Evolutionary conservation across 495 filamentous ascomycete species (phyloP), one percentile per base, ranked within the genome.

Genomic region (Hypoxylon intermedium): DNA sequence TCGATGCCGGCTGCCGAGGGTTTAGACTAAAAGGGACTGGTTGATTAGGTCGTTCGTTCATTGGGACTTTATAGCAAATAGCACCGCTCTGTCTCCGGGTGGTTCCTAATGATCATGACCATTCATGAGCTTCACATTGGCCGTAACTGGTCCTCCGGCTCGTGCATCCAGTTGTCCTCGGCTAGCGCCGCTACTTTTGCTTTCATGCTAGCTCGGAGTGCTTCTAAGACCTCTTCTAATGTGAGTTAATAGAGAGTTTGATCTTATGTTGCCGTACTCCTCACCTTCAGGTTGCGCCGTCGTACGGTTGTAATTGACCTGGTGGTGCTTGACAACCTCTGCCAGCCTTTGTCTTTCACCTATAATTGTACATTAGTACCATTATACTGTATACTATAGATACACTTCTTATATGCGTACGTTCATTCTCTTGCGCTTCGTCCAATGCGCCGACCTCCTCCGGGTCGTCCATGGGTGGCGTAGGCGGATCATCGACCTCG

Each of bases 111-210:
- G 40, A 53, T 38, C 34, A 49, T 7, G 23, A 47, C 19, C 33
- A 12, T 52, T 44, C 31, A 47, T 16, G 47, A 37, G 28, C 53
- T 57, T 72, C 31, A 69, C 47, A 66, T 68, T 44, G 46, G 38
- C 33, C 69, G 72, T n/a, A 69, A 74, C 15, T 79, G 74, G 24
- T 83, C 79, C 63, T 93, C 91, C 1, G 82, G 81, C 72, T 95
- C 91, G 71, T 85, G 95, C 83, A 96, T 93, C 92, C 92, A 97
- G 61, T 88, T 90, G 58, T 97, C 92, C 37, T 94, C 89, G 18
- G 89, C 81, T 53, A 96, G 68, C 3, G 87, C 83, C 3, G 85
- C 85, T 9, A 87, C 87, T 60, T 92, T 90, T 24, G 82, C 81
- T 65, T 82, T 79, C 41, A 94, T 77, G 67, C 86, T 91, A n/a